phyloP scores from a whole-genome alignment of 495 filamentous ascomycete species.

The Hypoxylon subgilvum region DNA sequence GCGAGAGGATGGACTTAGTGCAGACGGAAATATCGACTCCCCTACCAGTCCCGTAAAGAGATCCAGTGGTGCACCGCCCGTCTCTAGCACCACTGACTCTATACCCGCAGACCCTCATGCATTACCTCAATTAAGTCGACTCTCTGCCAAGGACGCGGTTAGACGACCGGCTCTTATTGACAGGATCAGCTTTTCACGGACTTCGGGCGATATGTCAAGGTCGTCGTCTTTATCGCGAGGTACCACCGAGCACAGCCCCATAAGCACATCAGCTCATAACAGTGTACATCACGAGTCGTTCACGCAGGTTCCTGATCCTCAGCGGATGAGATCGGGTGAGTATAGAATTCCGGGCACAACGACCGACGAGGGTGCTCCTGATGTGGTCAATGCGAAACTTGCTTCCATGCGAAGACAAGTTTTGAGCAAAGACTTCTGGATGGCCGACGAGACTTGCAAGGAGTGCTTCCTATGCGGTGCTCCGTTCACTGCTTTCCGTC shows the following conservation, averaged over 20 bases:
- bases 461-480: slow-evolving; percentile 94
- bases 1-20: slow-evolving; percentile 49
- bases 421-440: slow-evolving; percentile 95
- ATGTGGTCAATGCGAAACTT: slow-evolving; percentile 64
- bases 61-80: slow-evolving; percentile 38
- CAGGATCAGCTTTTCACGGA: slow-evolving; percentile 52
- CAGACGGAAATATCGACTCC: slow-evolving; percentile 50
- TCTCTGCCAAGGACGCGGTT: slow-evolving; percentile 33
- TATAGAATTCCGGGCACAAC: slow-evolving; percentile 61
- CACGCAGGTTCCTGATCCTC: slow-evolving; percentile 49
- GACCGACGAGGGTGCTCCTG: slow-evolving; percentile 61
- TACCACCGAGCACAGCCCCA: slow-evolving; percentile 57
- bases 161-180: slow-evolving; percentile 56
- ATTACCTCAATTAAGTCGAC: slow-evolving; percentile 29
- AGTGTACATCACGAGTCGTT: slow-evolving; percentile 60
- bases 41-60: slow-evolving; percentile 50
- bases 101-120: slow-evolving; percentile 37
- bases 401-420: slow-evolving; percentile 80
- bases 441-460: slow-evolving; percentile 97
- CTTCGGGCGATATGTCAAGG: slow-evolving; percentile 58
- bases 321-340: slow-evolving; percentile 51
- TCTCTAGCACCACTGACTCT: slow-evolving; percentile 14
- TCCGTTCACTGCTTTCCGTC: slow-evolving; percentile 88
- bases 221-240: slow-evolving; percentile 68
- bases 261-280: slow-evolving; percentile 62